phyloP scores from a whole-genome alignment of 1,284 basidiomycete genomes.

The Sporisorium graminicola region DNA sequence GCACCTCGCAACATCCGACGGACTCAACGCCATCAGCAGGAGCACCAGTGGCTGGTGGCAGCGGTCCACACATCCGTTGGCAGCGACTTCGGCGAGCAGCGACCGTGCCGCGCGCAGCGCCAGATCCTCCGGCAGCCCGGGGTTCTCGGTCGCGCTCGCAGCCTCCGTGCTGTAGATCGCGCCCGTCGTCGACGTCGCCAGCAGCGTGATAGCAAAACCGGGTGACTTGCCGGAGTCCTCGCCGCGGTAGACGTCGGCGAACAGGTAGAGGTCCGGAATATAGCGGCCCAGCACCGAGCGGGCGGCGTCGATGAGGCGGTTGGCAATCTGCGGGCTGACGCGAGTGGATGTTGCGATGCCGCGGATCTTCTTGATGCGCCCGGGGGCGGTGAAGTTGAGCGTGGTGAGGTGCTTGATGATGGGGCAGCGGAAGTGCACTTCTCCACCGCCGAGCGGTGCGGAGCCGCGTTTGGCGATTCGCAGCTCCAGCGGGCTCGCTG shows the following conservation, averaged over 20 bases:
- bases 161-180: slow-evolving; percentile 89
- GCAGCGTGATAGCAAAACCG: slow-evolving; percentile 89
- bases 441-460: slow-evolving; percentile 91
- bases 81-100: slow-evolving; percentile 82
- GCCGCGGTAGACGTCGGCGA: slow-evolving; percentile 98
- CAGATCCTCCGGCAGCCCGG: slow-evolving; percentile 88
- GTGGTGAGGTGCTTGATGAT: slow-evolving; percentile 85
- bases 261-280: slow-evolving; percentile 97
- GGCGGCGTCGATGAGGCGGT: slow-evolving; percentile 94
- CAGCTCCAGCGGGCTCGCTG: slow-evolving; percentile 65
- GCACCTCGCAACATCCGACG: slow-evolving; percentile 93
- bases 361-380: slow-evolving; percentile 91
- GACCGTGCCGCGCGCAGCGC: slow-evolving; percentile 82
- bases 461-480: slow-evolving; percentile 93
- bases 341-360: slow-evolving; percentile 84
- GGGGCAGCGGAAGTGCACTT: slow-evolving; percentile 92
- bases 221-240: slow-evolving; percentile 97
- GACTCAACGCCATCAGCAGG: slow-evolving; percentile 91
- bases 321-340: slow-evolving; percentile 96
- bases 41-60: slow-evolving; percentile 90
- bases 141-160: slow-evolving; percentile 73
- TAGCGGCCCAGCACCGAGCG: slow-evolving; percentile 92
- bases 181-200: slow-evolving; percentile 92
- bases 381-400: slow-evolving; percentile 88
- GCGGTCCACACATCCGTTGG: slow-evolving; percentile 90